Base-by-base conservation (phyloP, 495 filamentous ascomycete genomes). In the Neurospora sp. region DNA sequence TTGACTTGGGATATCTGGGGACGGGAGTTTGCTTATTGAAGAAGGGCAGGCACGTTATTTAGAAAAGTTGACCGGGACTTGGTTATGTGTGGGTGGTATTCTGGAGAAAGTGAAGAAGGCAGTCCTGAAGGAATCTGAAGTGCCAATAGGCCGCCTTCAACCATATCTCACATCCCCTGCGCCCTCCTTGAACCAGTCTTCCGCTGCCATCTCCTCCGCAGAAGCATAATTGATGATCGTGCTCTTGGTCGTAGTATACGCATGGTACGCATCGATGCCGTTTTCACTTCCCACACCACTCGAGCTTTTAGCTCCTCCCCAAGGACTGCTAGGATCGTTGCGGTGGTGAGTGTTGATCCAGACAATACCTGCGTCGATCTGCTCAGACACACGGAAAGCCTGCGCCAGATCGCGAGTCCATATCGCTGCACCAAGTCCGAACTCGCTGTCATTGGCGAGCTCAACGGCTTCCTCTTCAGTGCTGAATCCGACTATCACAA, bases 291-390 rank as follows among this genome's bases (percentile, higher is more conserved):
- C 88, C 1, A 89, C 79, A 17, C 88, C 88, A 73, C 86, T 88
- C 72, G 83, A 83, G 39, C 76, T 73, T 73, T 85, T 86, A 70
- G 86, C 83, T 17, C 88, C 88, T 31, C 88, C 88, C 87, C 87
- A 89, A 7, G 88, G 86, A 70, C 86, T 88, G 69, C 86, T 88
- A n/a, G 87, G 86, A 70, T 89, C 87, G 73, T 89, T 89, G 39
- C 88, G 80, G 78, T 90, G 88, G 77, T 90, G 88, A 13, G 86
- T 88, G 74, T 90, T 90, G 34, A 89, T 85, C 88, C 89, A 90
- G 17, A 87, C 87, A 73, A 89, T 89, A 0, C 89, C 89, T 0
- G 87, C 84, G 54, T 89, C 86, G 40, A 90, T 88, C 59, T 82
- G 80, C 38, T 83, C 84, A 1, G 87, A 85, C 4, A 89, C 85